Conservation (phyloP, 2,329 filamentous ascomycete genomes). For the Aspergillus ustus region DNA sequence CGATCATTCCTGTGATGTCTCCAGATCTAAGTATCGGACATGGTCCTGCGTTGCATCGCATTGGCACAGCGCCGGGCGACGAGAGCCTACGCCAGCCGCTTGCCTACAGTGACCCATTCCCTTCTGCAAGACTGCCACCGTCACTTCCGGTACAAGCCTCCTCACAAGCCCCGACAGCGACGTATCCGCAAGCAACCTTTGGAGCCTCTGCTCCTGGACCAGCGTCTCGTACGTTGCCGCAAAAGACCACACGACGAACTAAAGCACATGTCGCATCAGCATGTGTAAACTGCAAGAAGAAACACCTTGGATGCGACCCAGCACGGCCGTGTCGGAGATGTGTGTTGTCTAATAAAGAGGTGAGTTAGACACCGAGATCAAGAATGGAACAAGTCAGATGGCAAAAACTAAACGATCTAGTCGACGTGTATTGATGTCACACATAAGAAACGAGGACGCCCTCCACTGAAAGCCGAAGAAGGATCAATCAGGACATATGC, state of each 20-base stretch:
- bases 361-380: slow-evolving; percentile 31
- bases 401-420: slow-evolving; percentile 27
- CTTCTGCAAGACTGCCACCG: slow-evolving; percentile 24
- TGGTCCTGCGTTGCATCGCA: slow-evolving; percentile 23
- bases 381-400: background rate
- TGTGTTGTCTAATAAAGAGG: slow-evolving; percentile 52
- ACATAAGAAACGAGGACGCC: slow-evolving; percentile 53
- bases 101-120: slow-evolving; percentile 25
- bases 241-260: slow-evolving; percentile 49
- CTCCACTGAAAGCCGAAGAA: slow-evolving; percentile 50
- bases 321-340: slow-evolving; percentile 52
- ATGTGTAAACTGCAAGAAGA: slow-evolving; percentile 55
- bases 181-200: slow-evolving; percentile 32
- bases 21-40: slow-evolving; percentile 21
- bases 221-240: slow-evolving; percentile 33
- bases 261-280: slow-evolving; percentile 55
- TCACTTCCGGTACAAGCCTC: slow-evolving; percentile 27
- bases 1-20: slow-evolving; percentile 21
- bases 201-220: slow-evolving; percentile 28
- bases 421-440: slow-evolving; percentile 51
- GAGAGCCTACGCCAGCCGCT: slow-evolving; percentile 25
- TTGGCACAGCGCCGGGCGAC: slow-evolving; percentile 20
- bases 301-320: slow-evolving; percentile 52
- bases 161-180: slow-evolving; percentile 25
- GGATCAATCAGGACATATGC: slow-evolving; percentile 39